phyloP scores from a whole-genome alignment of 2,329 filamentous ascomycete species.

The Aspergillus oerlinghausenensis region DNA sequence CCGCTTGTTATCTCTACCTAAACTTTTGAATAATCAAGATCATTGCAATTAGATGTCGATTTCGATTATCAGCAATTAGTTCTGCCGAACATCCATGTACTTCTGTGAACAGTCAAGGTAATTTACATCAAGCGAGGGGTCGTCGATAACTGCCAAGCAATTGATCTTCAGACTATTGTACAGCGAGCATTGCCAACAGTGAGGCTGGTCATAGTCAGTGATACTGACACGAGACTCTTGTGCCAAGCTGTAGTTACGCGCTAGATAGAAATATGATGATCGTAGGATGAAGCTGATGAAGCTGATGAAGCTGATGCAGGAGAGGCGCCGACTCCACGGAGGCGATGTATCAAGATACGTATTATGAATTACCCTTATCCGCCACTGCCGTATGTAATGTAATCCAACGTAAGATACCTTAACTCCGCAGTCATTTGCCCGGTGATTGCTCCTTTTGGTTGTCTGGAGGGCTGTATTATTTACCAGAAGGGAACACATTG shows the following conservation, averaged over 20 bases:
- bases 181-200: neutral
- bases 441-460: neutral
- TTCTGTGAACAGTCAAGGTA: neutral
- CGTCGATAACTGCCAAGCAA: neutral
- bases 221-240: neutral
- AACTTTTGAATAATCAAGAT: conserved; percentile 4
- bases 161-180: neutral
- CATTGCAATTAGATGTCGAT: neutral
- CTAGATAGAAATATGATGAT: too few relatives aligned
- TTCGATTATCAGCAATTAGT: neutral
- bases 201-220: neutral
- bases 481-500: neutral
- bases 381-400: neutral
- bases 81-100: neutral
- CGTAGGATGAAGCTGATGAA: neutral
- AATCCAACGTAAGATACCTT: neutral
- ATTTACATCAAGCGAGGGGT: neutral
- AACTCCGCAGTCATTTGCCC: neutral
- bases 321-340: neutral
- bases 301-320: neutral
- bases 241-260: neutral
- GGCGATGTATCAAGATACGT: neutral
- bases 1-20: conserved; percentile 11
- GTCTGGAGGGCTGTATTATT: neutral
- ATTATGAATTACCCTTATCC: neutral